Conservation (phyloP, 371 early-diverging fungal genomes). For the Nematocida minor region DNA sequence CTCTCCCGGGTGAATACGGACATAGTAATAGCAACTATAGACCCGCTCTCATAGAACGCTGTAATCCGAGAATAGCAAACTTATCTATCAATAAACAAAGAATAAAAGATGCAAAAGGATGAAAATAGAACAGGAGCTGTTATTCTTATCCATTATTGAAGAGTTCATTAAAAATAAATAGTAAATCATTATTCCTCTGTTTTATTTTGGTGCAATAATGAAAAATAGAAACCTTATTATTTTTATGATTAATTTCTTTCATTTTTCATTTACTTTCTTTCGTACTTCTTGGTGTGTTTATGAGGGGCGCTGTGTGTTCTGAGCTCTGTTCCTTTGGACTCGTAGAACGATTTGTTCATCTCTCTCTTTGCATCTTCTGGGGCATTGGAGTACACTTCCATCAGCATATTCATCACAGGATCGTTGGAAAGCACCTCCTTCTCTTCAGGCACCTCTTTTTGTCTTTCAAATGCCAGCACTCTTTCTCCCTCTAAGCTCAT, state of each 20-base stretch:
- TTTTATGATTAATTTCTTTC: too few relatives aligned
- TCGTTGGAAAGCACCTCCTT: slow-evolving; percentile 3
- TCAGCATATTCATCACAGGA: slow-evolving; percentile 44
- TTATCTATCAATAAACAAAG: too few relatives aligned
- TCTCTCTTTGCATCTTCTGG: slow-evolving; percentile 23
- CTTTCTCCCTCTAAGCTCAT: not conserved
- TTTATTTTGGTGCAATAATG: too few relatives aligned
- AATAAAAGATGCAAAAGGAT: too few relatives aligned
- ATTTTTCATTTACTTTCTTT: too few relatives aligned
- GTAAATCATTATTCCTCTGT: too few relatives aligned
- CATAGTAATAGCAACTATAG: slow-evolving; percentile 30
- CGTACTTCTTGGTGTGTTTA: not conserved
- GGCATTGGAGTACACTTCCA: slow-evolving; percentile 26
- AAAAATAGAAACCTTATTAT: too few relatives aligned
- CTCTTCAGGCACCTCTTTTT: not conserved
- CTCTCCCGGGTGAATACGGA: slow-evolving; percentile 49
- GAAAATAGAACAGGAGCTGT: too few relatives aligned
- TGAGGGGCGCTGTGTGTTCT: slow-evolving; percentile 11
- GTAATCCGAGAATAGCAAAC: too few relatives aligned
- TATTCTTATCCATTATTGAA: too few relatives aligned
- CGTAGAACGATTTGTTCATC: slow-evolving; percentile 46
- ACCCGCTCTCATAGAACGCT: slow-evolving; percentile 25
- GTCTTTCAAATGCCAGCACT: slow-evolving; percentile 6
- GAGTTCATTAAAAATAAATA: too few relatives aligned
- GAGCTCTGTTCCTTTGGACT: slow-evolving; percentile 37